These are phyloP conservation scores for Populus davidiana DNA, from an alignment of 345 rosid genomes.

Conservation along the genomic window DNA sequence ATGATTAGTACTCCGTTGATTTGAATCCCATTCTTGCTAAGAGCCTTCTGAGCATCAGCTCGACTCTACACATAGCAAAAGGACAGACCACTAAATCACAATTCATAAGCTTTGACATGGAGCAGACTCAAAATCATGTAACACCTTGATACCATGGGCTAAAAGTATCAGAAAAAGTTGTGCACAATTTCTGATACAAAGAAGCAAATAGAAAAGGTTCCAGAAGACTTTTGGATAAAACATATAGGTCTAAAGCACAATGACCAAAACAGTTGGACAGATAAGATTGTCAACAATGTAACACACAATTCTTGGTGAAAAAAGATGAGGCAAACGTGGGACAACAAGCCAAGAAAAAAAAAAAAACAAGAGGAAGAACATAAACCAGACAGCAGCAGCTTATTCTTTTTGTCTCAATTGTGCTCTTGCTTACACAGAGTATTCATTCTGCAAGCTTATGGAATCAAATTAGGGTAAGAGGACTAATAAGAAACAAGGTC, in stretches of 20 bases:
- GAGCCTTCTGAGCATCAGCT: slow-evolving; percentile 87
- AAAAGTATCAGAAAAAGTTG: slow-evolving; percentile 6
- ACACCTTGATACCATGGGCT: not conserved
- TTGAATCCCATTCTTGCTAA: slow-evolving; percentile 81
- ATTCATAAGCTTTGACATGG: slow-evolving; percentile 3
- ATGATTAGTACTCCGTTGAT: slow-evolving; percentile 74
- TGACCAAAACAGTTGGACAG: not conserved
- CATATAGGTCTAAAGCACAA: not conserved
- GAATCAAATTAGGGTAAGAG: not conserved
- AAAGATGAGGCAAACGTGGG: too few species aligned
- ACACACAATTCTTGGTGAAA: too few species aligned
- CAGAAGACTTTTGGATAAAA: not conserved
- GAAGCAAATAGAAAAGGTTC: not conserved
- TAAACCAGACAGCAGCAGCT: not conserved
- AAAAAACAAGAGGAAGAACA: not conserved
- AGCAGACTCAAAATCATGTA: not conserved
- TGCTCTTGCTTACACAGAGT: not conserved
- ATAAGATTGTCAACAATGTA: not conserved
- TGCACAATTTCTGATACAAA: not conserved
- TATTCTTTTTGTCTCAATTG: not conserved
- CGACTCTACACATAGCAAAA: slow-evolving; percentile 52
- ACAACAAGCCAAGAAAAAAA: not conserved
- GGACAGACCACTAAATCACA: not conserved
- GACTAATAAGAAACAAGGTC: not conserved
- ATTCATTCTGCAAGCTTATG: not conserved